phyloP scores from a whole-genome alignment of 345 rosid species.

The Brassica incana region DNA sequence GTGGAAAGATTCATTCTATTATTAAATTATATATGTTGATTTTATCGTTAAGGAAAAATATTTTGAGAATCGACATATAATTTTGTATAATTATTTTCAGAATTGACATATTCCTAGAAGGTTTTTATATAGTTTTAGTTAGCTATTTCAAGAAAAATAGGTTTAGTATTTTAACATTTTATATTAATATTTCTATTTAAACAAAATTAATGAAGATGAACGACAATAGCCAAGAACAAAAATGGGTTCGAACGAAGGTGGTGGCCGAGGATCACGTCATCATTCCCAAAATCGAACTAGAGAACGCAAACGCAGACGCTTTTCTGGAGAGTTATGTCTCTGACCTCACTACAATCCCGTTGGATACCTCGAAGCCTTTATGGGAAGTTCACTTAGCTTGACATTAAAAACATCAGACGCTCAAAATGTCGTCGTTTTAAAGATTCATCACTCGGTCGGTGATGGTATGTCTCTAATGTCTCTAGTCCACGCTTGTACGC shows the following conservation, averaged over 20 bases:
- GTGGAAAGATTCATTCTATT: too few species aligned
- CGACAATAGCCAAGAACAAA: constrained; percentile 45
- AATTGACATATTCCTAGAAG: not conserved
- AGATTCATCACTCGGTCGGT: constrained; percentile 66
- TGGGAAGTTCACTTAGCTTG: constrained; percentile 85
- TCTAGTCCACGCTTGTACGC: constrained; percentile 52
- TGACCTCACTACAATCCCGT: constrained; percentile 48
- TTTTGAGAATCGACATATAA: not conserved
- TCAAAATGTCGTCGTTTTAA: constrained; percentile 45
- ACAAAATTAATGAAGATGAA: constrained; percentile 38
- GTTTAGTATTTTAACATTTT: not conserved
- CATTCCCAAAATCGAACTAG: constrained; percentile 48
- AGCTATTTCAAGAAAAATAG: not conserved
- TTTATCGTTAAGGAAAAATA: not conserved
- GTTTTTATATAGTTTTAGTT: not conserved
- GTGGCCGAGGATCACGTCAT: constrained; percentile 57
- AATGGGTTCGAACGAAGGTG: constrained; percentile 59
- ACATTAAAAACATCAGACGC: constrained; percentile 66
- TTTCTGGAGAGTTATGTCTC: constrained; percentile 70
- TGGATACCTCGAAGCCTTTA: constrained; percentile 65
- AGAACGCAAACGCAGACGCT: constrained; percentile 47
- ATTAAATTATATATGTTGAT: too few species aligned
- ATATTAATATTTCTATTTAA: not conserved
- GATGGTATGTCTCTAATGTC: constrained; percentile 67
- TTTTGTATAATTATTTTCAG: not conserved